These are phyloP conservation scores for Beauveria sp. DNA, from an alignment of 2,329 filamentous ascomycete species.

Conservation along the genomic window DNA sequence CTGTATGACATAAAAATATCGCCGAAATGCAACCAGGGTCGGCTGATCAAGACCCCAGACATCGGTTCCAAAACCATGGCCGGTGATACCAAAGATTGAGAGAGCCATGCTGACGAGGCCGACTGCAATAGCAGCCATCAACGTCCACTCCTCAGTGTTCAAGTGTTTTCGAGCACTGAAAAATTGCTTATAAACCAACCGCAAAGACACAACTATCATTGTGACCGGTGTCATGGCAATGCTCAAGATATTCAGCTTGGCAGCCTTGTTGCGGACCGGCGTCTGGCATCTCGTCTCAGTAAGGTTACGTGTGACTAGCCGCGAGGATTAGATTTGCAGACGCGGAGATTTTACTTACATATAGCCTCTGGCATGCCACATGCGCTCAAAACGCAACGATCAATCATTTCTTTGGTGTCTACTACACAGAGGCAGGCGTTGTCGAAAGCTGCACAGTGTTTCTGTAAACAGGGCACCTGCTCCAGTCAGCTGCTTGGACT, in stretches of 20 bases:
- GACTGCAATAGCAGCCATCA: slow-evolving; percentile 20
- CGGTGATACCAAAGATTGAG: slow-evolving; percentile 20
- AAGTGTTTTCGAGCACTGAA: slow-evolving; percentile 22
- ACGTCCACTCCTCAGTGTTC: slow-evolving; percentile 28
- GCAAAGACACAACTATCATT: slow-evolving; percentile 27
- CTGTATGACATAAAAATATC: slow-evolving; percentile 30
- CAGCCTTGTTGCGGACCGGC: neutral
- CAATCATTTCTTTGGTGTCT: neutral
- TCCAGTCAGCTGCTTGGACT: neutral
- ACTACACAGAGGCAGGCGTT: neutral
- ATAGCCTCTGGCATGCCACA: neutral
- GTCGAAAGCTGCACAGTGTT: neutral
- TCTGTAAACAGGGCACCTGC: neutral
- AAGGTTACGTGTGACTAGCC: neutral
- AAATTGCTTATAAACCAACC: slow-evolving; percentile 29
- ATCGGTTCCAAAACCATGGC: slow-evolving; percentile 35
- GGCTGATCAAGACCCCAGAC: slow-evolving; percentile 35
- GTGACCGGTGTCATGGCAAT: slow-evolving; percentile 2
- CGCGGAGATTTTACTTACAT: neutral
- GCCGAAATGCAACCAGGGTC: slow-evolving; percentile 31
- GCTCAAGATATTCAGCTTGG: neutral
- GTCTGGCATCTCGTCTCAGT: slow-evolving; percentile 5
- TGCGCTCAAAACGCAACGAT: neutral
- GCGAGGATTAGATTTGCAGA: too few relatives aligned
- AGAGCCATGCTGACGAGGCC: slow-evolving; percentile 24